A percentile compares a stretch with the other conserved stretches of the same genome.
phyloP scores from a whole-genome alignment of 495 filamentous ascomycete species.

The Podospora didyma region DNA sequence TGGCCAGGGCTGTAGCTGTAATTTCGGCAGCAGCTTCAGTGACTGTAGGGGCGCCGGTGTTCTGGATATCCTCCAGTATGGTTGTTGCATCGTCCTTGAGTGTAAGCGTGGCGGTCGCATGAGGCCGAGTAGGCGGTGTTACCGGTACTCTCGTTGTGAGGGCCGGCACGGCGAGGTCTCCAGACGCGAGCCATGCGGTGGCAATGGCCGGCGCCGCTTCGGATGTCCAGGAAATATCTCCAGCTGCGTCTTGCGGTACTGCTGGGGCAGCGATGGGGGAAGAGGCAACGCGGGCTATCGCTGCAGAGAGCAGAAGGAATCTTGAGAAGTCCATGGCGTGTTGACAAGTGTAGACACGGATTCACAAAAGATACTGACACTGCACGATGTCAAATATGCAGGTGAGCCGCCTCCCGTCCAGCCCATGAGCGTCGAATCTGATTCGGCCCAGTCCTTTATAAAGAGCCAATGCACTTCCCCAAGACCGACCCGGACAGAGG shows the following conservation, averaged over 20 bases:
- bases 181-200: neutral
- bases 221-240: no score
- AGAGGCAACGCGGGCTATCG: constrained; percentile 9
- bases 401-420: constrained; percentile 16
- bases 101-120: neutral
- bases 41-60: no score
- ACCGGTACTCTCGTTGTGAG: no score
- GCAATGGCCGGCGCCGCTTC: no score
- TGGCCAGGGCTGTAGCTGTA: no score
- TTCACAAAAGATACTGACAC: constrained; percentile 3
- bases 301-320: constrained; percentile 13
- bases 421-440: constrained; percentile 12
- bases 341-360: constrained; percentile 6
- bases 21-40: no score
- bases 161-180: neutral
- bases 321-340: constrained; percentile 15
- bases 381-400: constrained; percentile 14
- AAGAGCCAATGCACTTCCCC: constrained; percentile 5
- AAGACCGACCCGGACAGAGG: constrained; percentile 12
- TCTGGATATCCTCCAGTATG: no score
- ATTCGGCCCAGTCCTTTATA: constrained; percentile 16
- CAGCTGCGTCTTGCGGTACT: neutral
- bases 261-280: constrained; percentile 9
- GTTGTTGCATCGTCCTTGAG: no score
- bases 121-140: neutral